These are phyloP conservation scores for Cicer pinnatifidum DNA, from an alignment of 306 rosid genomes.

Conservation along the genomic window DNA sequence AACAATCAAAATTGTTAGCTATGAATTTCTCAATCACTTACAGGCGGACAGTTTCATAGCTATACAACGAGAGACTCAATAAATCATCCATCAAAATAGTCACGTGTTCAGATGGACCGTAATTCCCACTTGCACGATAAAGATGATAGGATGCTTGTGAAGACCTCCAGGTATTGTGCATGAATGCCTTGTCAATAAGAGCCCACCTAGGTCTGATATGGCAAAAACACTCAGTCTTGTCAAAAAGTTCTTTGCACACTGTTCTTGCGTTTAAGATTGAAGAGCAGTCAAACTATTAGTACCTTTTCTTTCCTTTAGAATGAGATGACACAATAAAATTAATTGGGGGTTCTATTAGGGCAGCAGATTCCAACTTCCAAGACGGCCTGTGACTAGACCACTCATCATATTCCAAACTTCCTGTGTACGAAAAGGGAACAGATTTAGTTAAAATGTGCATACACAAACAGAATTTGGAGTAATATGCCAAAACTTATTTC, in stretches of 20 bases:
- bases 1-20: conserved; percentile 20
- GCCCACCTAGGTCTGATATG: conserved; percentile 95
- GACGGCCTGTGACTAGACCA: conserved; percentile 98
- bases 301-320: conserved; percentile 94
- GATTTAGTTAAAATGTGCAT: conserved; percentile 40
- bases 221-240: conserved; percentile 34
- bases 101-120: conserved; percentile 76
- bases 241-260: conserved; percentile 17
- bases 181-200: conserved; percentile 94
- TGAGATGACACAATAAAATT: conserved; percentile 83
- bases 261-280: conserved; percentile 40
- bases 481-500: conserved; percentile 11
- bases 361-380: conserved; percentile 98
- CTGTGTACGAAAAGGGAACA: conserved; percentile 50
- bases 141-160: conserved; percentile 95
- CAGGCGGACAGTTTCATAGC: conserved; percentile 95
- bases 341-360: conserved; percentile 86
- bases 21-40: conserved; percentile 56
- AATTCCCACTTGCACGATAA: conserved; percentile 73
- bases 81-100: conserved; percentile 85
- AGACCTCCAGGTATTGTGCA: conserved; percentile 99
- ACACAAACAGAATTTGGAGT: conserved; percentile 24
- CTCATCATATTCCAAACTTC: conserved; percentile 94
- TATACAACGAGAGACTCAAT: conserved; percentile 74
- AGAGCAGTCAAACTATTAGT: conserved; percentile 27